phyloP scores from a whole-genome alignment of 1,139 yeast species.

The Geotrichum citri-aurantii region DNA sequence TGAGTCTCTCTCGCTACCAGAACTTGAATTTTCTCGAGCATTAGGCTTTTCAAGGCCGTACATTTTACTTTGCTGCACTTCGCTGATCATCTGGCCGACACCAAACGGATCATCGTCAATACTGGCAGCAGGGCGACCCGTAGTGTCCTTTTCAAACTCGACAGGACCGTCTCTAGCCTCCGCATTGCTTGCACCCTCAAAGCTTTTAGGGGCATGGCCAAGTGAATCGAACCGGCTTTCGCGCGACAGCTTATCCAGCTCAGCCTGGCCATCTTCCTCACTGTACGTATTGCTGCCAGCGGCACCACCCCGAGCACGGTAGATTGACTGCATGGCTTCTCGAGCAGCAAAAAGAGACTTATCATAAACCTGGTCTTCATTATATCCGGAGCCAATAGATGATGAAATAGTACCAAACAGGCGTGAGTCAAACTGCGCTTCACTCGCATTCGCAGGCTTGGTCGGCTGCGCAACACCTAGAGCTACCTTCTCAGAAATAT shows the following conservation, averaged over 20 bases:
- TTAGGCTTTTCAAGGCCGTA: slow-evolving; percentile 21
- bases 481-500: slow-evolving; percentile 50
- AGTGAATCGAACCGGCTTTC: slow-evolving; percentile 38
- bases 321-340: slow-evolving; percentile 46
- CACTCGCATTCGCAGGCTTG: slow-evolving; percentile 23
- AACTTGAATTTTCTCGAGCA: slow-evolving; percentile 3
- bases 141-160: slow-evolving; percentile 45
- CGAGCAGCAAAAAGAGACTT: slow-evolving; percentile 50
- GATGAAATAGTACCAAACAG: slow-evolving; percentile 45
- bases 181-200: slow-evolving; percentile 24
- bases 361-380: slow-evolving; percentile 51
- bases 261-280: slow-evolving; percentile 31
- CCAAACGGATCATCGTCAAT: slow-evolving; percentile 23
- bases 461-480: slow-evolving; percentile 45
- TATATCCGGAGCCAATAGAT: slow-evolving; percentile 35
- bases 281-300: slow-evolving; percentile 13
- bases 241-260: slow-evolving; percentile 31
- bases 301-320: slow-evolving; percentile 34
- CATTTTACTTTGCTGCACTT: slow-evolving; percentile 24
- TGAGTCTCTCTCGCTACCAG: not conserved
- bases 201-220: slow-evolving; percentile 28
- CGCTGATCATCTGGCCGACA: slow-evolving; percentile 25
- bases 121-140: not conserved
- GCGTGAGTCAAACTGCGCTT: slow-evolving; percentile 51
- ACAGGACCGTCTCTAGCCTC: slow-evolving; percentile 43